Base-by-base conservation (phyloP, 768 basidiomycete species). In the Pholiota molesta region DNA sequence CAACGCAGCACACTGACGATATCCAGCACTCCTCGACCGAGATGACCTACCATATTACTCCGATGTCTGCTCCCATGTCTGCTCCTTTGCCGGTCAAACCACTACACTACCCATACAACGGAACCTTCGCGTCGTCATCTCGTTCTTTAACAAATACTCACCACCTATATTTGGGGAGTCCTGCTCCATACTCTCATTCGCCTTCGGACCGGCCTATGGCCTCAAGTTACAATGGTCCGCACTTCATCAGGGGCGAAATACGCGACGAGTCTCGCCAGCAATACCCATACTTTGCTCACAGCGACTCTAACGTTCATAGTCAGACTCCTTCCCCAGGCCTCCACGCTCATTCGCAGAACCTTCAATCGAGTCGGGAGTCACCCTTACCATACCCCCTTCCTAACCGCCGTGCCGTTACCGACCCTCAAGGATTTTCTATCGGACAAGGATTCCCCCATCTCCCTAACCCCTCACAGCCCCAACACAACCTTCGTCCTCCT, bases 361-460 rank as follows among this genome's bases (percentile, higher is more conserved):
- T 75, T 13, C 69, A 80, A 35, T 16, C 45, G 37, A 40, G 51
- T 39, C 78, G 79, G 7, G 81, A 84, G 57, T 73, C 78, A 9
- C 69, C 82, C 44, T 65, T 83, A 60, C 74, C 83, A 14, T 88
- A 82, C 28, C 37, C 19, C 29, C 40, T 47, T 69, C 79, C 80
- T 42, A 85, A 84, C 65, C 80, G 86, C 62, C 81, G 88, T 55
- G 79, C 86, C 40, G 75, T 83, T 55, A 85, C 84, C 31, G 87
- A 88, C 52, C 80, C 86, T 23, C 84, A 84, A 65, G 78, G 78
- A 17, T 85, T 79, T 71, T 74, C 83, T 39, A 74, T 82, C 54
- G 77, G 76, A 31, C 79, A 83, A 62, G 81, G 81, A 64, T 81
- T 81, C 61, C 74, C 77, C 52, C 84, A 82, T 70, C 80, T 83